Base-by-base conservation (phyloP, 768 basidiomycete genomes). In the Rhodotorula diobovata region DNA sequence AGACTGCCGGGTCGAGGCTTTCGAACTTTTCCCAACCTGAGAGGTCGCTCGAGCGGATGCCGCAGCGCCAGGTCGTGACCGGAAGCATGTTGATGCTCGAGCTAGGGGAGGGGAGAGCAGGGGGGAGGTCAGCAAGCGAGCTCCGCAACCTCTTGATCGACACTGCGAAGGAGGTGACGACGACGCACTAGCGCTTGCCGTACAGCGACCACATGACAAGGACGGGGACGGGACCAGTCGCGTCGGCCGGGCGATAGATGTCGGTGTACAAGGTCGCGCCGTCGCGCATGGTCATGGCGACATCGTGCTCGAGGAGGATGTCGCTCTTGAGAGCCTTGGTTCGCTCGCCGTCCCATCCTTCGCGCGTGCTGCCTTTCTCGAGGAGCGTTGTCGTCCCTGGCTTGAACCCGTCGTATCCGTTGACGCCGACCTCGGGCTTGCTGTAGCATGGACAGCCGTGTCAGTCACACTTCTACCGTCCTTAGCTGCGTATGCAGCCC, bases 21-120 rank as follows among this genome's bases (percentile, higher is more conserved):
- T 72, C 71, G 58, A 72, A 72, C 57, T 72, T 72, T 39, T 72
- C 66, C 50, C 63, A 72, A 32, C 71, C 71, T 16, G 66, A 68
- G 11, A 72, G 46, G 32, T 60, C 57, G 20, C 30, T 28, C 28
- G 61, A 55, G 32, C 37, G 41, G 51, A 72, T 67, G 12, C 71
- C 71, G 57, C 66, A 67, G 39, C 30, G 34, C 67, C 67, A 68
- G 12, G 67, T 68, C 34, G 59, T 60, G 51, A 58, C 54, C 37
- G 67, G 67, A 8, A 68, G 67, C 53, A 68, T 58, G 60, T 68
- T 46, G 60, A 58, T 57, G 23, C 35, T 37, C 25, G 56, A 50
- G 67, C 46, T 46, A 21, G 46, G 23, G 21, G 46, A 46, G 41
- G 14, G 41, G 41, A 12, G 41, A 46, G 46, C 9, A 3, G 21